Base-by-base conservation (phyloP, 495 filamentous ascomycete species). In the Neurospora cerealis region DNA sequence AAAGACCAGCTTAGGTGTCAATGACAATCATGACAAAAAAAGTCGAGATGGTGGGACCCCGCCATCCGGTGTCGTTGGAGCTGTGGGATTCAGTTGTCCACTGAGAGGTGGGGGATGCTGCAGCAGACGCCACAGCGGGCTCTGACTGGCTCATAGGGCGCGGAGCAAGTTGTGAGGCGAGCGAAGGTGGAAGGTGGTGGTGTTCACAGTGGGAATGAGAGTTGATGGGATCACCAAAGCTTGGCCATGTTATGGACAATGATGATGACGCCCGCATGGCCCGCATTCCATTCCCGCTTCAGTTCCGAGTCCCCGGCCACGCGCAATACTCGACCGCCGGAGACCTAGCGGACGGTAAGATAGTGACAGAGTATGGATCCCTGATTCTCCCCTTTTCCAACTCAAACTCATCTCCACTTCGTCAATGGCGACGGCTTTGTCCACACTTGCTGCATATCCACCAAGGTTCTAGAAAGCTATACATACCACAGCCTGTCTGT, bases 91-190 rank as follows among this genome's bases (percentile, higher is more conserved):
- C 24, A 28, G 24, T 39, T 39, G 72, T 15, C 78, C 76, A 79
- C 75, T 79, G 38, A 73, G 36, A 69, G 13, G 19, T 42, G 40
- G 34, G 19, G 41, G 34, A 60, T 54, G 39, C 46, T 39, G 72
- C 76, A 78, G 76, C 46, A 66, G 73, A 72, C 69, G 73, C 73
- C 74, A 76, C 73, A 42, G 70, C 36, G 54, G 13, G 10, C 24
- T 75, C n/a, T 78, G 32, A 79, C 70, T 79, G 78, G 78, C 44
- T 71, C 62, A 70, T 32, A 19, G 54, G 60, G 39, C 42, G 41
- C 74, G 73, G 72, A 44, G 40, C 24, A 37, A 11, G 40, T 24
- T 48, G 62, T 41, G 44, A 70, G 72, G 62, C 36, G 37, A 70
- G 8, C 17, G 17, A 46, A 70, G 70, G 13, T 66, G 17, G 32